phyloP scores from a whole-genome alignment of 1,284 basidiomycete genomes.

The Ganoderma multipileum region DNA sequence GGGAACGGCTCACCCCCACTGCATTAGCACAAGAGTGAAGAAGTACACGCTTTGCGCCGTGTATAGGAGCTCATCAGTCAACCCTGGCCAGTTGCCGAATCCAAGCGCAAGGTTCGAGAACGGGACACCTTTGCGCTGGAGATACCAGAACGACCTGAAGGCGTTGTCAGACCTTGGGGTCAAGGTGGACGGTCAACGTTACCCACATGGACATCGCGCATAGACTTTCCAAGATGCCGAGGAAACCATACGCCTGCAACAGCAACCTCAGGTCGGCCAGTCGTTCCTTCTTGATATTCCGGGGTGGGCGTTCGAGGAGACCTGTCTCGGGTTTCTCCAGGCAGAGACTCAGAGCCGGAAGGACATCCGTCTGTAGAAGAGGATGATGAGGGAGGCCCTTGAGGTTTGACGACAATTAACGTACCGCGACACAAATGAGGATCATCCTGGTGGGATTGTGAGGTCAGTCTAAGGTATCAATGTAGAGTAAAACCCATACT shows the following conservation, averaged over 20 bases:
- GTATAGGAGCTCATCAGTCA: slow-evolving; percentile 46
- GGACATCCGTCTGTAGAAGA: slow-evolving; percentile 51
- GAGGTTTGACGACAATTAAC: neutral
- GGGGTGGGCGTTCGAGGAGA: slow-evolving; percentile 64
- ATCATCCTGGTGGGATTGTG: slow-evolving; percentile 46
- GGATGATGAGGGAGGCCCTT: slow-evolving; percentile 34
- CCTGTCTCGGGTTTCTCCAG: slow-evolving; percentile 57
- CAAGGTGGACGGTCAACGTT: slow-evolving; percentile 19
- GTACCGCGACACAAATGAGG: slow-evolving; percentile 58
- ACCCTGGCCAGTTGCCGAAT: slow-evolving; percentile 51
- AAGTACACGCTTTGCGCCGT: slow-evolving; percentile 57
- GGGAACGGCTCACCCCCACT: slow-evolving; percentile 53
- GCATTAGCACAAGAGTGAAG: slow-evolving; percentile 72
- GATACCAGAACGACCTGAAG: slow-evolving; percentile 56
- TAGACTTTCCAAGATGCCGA: slow-evolving; percentile 63
- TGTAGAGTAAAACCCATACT: slow-evolving; percentile 37
- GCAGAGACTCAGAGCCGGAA: slow-evolving; percentile 55
- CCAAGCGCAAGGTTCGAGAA: slow-evolving; percentile 57
- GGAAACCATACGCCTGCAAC: slow-evolving; percentile 68
- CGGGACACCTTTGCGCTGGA: slow-evolving; percentile 59
- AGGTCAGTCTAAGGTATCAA: neutral
- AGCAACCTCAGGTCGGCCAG: slow-evolving; percentile 56
- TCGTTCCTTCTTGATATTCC: slow-evolving; percentile 62
- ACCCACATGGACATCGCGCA: slow-evolving; percentile 56
- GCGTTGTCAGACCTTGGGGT: neutral